Percentiles rank a stretch among this genome's conserved stretches.
These are phyloP conservation scores for Barnettozyma vustinii DNA, from an alignment of 805 yeast genomes.

Conservation along the genomic window DNA sequence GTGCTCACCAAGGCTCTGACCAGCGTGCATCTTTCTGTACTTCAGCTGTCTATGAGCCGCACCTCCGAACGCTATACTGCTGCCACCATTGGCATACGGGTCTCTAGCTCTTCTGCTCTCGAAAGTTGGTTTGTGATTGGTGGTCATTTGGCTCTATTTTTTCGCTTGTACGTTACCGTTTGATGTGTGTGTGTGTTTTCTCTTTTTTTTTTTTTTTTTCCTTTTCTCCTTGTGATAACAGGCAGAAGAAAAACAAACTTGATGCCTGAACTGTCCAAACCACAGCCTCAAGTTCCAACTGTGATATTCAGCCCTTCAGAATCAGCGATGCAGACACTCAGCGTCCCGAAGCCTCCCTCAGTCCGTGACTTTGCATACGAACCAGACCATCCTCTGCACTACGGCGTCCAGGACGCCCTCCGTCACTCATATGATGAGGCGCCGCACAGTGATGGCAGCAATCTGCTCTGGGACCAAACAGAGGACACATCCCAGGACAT, in stretches of 20 bases:
- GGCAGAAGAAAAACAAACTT: too few species aligned
- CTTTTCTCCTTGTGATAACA: too few species aligned
- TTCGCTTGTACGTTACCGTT: neutral
- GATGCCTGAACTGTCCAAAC: too few species aligned
- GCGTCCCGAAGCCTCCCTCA: conserved; percentile 23
- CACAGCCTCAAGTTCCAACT: too few species aligned
- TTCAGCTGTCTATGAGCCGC: conserved; percentile 54
- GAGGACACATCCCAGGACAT: neutral
- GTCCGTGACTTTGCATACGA: conserved; percentile 84
- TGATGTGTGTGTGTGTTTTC: too few species aligned
- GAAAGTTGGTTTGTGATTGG: conserved; percentile 66
- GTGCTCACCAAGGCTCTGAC: conserved; percentile 1
- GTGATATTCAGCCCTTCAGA: neutral
- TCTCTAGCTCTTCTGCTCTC: conserved; percentile 55
- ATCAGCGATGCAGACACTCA: conserved; percentile 7
- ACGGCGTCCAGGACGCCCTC: conserved; percentile 42
- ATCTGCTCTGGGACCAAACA: conserved; percentile 8
- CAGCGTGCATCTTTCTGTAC: conserved; percentile 27
- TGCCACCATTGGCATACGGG: conserved; percentile 19
- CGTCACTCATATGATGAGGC: conserved; percentile 19
- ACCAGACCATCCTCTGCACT: conserved; percentile 60
- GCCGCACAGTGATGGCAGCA: neutral
- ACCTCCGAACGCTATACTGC: conserved; percentile 6
- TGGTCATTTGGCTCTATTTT: conserved; percentile 43
- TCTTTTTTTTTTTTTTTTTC: too few species aligned